Percentiles rank a stretch among this genome's conserved stretches.
phyloP scores from a whole-genome alignment of 2,329 filamentous ascomycete species.

The Akanthomyces dipterigenus region DNA sequence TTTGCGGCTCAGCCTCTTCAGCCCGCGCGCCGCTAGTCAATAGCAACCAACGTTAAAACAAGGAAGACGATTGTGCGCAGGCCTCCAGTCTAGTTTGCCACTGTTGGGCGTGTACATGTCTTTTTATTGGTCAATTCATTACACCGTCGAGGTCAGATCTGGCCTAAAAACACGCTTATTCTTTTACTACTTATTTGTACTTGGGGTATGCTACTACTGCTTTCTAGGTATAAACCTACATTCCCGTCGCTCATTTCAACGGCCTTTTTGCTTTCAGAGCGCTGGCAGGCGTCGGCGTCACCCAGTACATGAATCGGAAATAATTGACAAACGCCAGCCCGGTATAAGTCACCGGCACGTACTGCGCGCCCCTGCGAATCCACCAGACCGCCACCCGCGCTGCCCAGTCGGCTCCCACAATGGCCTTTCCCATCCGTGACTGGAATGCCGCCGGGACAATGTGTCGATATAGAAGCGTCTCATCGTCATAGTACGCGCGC shows the following conservation, averaged over 20 bases:
- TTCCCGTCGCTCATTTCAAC: background rate
- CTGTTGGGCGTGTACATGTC: background rate
- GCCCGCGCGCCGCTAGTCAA: background rate
- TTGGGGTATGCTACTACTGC: background rate
- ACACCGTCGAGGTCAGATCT: too few relatives aligned
- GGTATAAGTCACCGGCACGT: constrained; percentile 17
- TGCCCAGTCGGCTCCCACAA: constrained; percentile 15
- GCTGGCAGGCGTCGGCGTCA: background rate
- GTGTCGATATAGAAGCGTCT: constrained; percentile 12
- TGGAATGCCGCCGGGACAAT: constrained; percentile 14
- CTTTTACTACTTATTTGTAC: too few relatives aligned
- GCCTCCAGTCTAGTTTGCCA: background rate
- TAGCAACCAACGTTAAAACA: too few relatives aligned
- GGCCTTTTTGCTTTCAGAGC: background rate
- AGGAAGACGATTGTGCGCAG: background rate
- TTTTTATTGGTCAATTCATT: background rate
- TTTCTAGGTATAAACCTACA: background rate
- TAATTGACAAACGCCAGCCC: constrained; percentile 14
- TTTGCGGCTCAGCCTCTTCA: background rate
- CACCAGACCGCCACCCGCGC: constrained; percentile 14
- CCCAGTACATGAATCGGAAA: constrained; percentile 15
- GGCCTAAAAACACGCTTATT: too few relatives aligned
- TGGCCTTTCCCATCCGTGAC: constrained; percentile 13
- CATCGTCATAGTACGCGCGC: constrained; percentile 11
- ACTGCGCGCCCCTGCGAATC: constrained; percentile 15